Conservation (phyloP, 768 basidiomycete genomes). For the Panaeolus cyanescens region DNA sequence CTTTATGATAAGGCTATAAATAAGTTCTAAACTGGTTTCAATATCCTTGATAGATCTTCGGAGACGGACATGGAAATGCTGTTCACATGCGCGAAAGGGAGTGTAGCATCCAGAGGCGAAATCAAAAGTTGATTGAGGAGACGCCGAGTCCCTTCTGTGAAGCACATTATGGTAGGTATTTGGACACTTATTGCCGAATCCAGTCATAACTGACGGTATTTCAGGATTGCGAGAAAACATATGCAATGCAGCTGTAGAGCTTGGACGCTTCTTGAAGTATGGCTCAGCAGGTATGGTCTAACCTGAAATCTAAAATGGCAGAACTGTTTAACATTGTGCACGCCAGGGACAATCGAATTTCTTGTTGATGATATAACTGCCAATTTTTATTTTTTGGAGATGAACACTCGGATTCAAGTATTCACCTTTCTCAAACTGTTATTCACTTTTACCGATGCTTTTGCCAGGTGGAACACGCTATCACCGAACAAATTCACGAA, state of each 20-base stretch:
- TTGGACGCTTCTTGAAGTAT: conserved; percentile 54
- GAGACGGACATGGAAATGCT: conserved; percentile 59
- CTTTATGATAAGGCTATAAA: background rate
- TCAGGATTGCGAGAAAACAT: conserved; percentile 48
- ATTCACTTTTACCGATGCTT: background rate
- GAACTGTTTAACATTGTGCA: background rate
- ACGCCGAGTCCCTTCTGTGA: conserved; percentile 61
- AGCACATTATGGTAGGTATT: conserved; percentile 40
- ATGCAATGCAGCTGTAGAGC: conserved; percentile 52
- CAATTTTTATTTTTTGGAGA: conserved; percentile 68
- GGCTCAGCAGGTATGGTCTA: conserved; percentile 53
- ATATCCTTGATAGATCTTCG: conserved; percentile 61
- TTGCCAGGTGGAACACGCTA: conserved; percentile 62
- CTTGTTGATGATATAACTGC: conserved; percentile 55
- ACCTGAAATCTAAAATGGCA: background rate
- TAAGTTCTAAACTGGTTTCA: conserved; percentile 3
- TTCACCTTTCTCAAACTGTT: background rate
- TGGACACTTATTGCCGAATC: no score
- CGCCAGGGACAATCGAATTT: conserved; percentile 66
- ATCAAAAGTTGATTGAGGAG: conserved; percentile 78
- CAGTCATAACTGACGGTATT: background rate
- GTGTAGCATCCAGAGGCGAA: conserved; percentile 67
- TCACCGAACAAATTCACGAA: conserved; percentile 58
- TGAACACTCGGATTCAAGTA: conserved; percentile 70
- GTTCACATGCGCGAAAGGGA: conserved; percentile 72